Evolutionary conservation across 2,329 filamentous ascomycete genomes (phyloP), one percentile per base, ranked within the genome.

Genomic region (Domatiomyces catenatus): DNA sequence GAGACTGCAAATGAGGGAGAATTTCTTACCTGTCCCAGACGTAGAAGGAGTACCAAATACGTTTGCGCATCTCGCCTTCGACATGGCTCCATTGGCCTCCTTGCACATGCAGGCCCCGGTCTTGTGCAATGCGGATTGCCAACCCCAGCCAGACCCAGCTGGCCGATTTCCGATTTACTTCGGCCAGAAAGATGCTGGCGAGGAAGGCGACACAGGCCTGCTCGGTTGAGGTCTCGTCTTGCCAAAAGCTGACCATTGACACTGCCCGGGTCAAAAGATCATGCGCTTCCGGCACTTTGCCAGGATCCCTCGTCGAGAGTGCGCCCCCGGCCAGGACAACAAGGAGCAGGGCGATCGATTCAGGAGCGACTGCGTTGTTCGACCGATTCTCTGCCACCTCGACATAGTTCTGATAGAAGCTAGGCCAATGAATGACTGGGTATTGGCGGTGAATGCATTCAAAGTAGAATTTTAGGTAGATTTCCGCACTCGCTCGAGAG

Each of bases 11-110:
- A 8, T 17, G 24, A 36, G 7, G 32, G 12, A 42, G 49, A 32
- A 45, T 47, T 28, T 63, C 71, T 62, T 63, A 81, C 79, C 88
- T 80, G 68, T 98, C 92, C 69, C 89, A 80, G 44, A 87, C 79
- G 67, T 96, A 96, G 51, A 94, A 79, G 12, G 86, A 80, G 88
- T 92, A 98, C 90, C 90, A 98, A 2, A 92, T 79, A 50, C 89
- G 76, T 54, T 85, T 80, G 50, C 89, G 80, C 79, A 90, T 88
- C 66, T 96, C 90, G 8, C 78, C 78, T 60, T 94, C 88, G 12
- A 94, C 71, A 1, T 80, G 74, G 1, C 84, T 76, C 75, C 83
- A 87, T 0, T 81, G 75, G 0, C 82, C 83, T 1, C 79, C 77
- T 60, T 94, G 86, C 5, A 77, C 71, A 60, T 95, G 83, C 8